Base-by-base conservation (phyloP, 2,329 filamentous ascomycete species). In the Zasmidium cellare region DNA sequence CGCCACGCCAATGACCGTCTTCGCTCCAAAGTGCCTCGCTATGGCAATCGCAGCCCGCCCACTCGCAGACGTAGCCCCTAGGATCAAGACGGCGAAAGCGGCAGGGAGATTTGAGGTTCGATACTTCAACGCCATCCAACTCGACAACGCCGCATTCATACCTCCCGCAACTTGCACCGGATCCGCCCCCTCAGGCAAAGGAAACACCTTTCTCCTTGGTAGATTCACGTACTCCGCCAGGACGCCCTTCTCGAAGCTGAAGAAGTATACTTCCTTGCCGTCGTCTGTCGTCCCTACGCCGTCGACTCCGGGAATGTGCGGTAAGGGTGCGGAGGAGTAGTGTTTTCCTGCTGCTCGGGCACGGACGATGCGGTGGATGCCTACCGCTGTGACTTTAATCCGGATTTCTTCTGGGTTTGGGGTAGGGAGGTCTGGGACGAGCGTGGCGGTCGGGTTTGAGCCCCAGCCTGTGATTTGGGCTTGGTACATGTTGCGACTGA, bases 41-140 rank as follows among this genome's bases (percentile, higher is more conserved):
- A 83, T 74, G 1, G 76, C 70, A 2, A 82, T 77, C 0, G 82
- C 83, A 0, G 83, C 69, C 2, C 75, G 73, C 0, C 83, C 83
- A 46, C 80, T 82, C 0, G 79, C 77, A n/a, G 78, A 80, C 0
- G 82, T 84, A 0, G 76, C 83, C 0, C 83, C 83, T 14, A 84
- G 60, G 46, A 85, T 77, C 16, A 84, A 72, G 3, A 80, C 78
- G 2, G 75, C 78, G 65, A 81, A 84, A 3, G 73, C 70, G 19
- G 68, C 46, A 2, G 75, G 74, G 2, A 81, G 69, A 6, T 71
- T 62, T 3, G 58, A 62, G 0, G 77, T 77, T 6, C 82, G 76
- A 38, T 76, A 72, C 19, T 72, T 75, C 31, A 86, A 71, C 3
- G 82, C 82, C 82, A 86, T 83, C 83, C 83, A 86, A 41, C 77